These are phyloP conservation scores for Pichia nakasei DNA, from an alignment of 805 yeast genomes.

Conservation along the genomic window DNA sequence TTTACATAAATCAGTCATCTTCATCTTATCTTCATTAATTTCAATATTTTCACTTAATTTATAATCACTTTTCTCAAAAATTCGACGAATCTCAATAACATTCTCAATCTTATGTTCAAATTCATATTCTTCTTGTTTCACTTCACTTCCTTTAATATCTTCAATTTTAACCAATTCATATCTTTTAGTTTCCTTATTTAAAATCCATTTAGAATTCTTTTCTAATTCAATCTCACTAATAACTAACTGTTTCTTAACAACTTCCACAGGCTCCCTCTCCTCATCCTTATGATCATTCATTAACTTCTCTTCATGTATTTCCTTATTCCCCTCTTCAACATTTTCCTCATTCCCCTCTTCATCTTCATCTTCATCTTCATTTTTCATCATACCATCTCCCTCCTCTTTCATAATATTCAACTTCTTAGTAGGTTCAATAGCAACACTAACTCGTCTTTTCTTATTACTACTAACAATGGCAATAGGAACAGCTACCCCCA, in stretches of 20 bases:
- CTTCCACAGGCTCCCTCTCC: not conserved
- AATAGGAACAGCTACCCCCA: constrained; percentile 3
- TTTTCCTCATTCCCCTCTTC: not conserved
- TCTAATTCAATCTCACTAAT: constrained; percentile 4
- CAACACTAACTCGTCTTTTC: constrained; percentile 30
- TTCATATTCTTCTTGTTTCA: constrained; percentile 7
- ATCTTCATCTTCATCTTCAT: constrained; percentile 5
- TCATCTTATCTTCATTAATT: constrained; percentile 46
- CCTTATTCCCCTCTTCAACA: not conserved
- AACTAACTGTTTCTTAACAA: not conserved
- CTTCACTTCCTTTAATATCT: constrained; percentile 3
- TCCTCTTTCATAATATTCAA: too few species aligned
- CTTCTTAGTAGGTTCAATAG: constrained; percentile 7
- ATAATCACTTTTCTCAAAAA: constrained; percentile 33
- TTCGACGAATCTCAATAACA: constrained; percentile 19
- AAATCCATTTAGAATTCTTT: constrained; percentile 8
- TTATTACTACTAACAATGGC: constrained; percentile 7
- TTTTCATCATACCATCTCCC: not conserved
- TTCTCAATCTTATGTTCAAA: constrained; percentile 11
- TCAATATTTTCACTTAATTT: constrained; percentile 32
- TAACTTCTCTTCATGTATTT: not conserved
- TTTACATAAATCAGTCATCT: constrained; percentile 64
- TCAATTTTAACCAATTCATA: constrained; percentile 4
- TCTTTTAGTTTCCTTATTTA: constrained; percentile 3
- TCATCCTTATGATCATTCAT: not conserved